Evolutionary conservation across 2,329 filamentous ascomycete genomes (phyloP), one percentile per base, ranked within the genome.

Genomic region (Aureobasidium sp.): DNA sequence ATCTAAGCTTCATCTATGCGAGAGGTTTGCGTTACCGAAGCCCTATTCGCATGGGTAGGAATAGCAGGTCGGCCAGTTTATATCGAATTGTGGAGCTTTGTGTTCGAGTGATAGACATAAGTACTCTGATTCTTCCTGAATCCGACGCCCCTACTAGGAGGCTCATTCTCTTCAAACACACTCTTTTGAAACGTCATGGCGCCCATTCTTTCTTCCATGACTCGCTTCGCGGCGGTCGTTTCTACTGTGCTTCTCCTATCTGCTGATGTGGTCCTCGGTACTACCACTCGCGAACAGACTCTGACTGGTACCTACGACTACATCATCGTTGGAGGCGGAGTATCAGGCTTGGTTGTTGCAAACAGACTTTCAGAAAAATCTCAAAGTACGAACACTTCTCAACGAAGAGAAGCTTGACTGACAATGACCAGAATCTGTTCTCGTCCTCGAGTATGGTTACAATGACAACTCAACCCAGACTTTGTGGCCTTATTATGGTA

Each of bases 291-390:
- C 36, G 63, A 59, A 20, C 50, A 64, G 48, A 46, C 55, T 20
- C 34, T 51, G 2, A 53, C 20, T 44, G 57, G 44, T 23, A 56
- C 41, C 9, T 66, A 66, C 76, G 74, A 77, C 51, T 73, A 71
- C 61, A 74, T 78, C 5, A 67, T 78, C 23, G 69, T 76, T 3
- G 75, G 75, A 5, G 75, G 72, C 6, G 76, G 75, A 20, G 69
- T 76, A 1, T 68, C 71, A 1, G 75, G 75, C 20, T 71, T 71
- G 9, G 73, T 76, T 26, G 61, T 76, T 6, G 72, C 74, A 0
- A 74, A 71, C 51, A 67, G 75, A 6, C 68, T 78, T 44, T 64
- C 44, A 6, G 64, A 64, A n/a, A 47, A 64, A 7, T 37, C 55
- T 5, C 52, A 51, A 23, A 64, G 71, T 62, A 70, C 6, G 34